phyloP scores from a whole-genome alignment of 805 yeast genomes.

The Vanderwaltozyma tropicalis region DNA sequence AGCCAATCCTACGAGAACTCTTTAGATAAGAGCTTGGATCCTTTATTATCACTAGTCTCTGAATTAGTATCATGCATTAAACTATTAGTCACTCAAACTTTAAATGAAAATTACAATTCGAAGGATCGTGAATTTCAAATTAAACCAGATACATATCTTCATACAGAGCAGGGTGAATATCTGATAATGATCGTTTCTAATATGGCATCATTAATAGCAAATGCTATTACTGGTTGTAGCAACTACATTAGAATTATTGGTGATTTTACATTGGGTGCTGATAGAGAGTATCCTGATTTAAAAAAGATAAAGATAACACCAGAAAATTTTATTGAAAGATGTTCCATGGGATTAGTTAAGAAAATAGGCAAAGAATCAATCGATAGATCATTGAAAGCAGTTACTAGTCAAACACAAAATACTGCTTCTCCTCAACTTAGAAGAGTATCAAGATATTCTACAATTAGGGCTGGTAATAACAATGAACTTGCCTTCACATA shows the following conservation, averaged over 20 bases:
- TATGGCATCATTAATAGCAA: slow-evolving; percentile 45
- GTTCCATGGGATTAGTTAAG: slow-evolving; percentile 51
- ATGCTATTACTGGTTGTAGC: slow-evolving; percentile 41
- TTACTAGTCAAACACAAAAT: not conserved
- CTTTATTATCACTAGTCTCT: slow-evolving; percentile 48
- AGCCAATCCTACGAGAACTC: slow-evolving; percentile 21
- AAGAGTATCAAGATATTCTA: slow-evolving; percentile 6
- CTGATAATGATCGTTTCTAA: slow-evolving; percentile 50
- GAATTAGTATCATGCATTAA: slow-evolving; percentile 58
- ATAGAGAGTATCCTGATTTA: slow-evolving; percentile 60
- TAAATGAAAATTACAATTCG: slow-evolving; percentile 29
- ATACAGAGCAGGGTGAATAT: slow-evolving; percentile 58
- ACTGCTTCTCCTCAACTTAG: not conserved
- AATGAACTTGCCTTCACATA: slow-evolving; percentile 12
- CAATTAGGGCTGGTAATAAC: slow-evolving; percentile 26
- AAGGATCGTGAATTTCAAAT: slow-evolving; percentile 14
- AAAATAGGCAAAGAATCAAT: slow-evolving; percentile 26
- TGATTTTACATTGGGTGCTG: slow-evolving; percentile 50
- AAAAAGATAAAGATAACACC: slow-evolving; percentile 46
- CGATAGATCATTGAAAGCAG: slow-evolving; percentile 10
- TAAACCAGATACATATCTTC: slow-evolving; percentile 35
- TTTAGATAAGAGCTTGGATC: slow-evolving; percentile 40
- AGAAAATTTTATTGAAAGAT: slow-evolving; percentile 46
- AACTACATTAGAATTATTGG: slow-evolving; percentile 47
- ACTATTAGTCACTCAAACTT: slow-evolving; percentile 45